Evolutionary conservation across 164 flowering plant species (phyloP), one percentile per base, ranked within the genome.

Genomic region (Vitis labrusca): DNA sequence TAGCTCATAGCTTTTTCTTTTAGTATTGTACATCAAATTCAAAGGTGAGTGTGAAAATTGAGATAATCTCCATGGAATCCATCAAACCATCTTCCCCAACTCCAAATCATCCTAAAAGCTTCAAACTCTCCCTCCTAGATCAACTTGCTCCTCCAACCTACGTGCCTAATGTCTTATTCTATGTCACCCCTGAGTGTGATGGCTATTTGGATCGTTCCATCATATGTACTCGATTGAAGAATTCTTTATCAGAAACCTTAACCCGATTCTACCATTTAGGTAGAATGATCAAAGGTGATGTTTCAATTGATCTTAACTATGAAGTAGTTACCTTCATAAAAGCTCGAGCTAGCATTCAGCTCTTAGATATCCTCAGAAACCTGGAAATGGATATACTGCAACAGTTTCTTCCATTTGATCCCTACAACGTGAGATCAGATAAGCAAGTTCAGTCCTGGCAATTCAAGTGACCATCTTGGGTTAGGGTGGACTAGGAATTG

Each of bases 181-280:
- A 70, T n/a, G 11, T 32, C 13, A 11, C 17, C 5, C 19, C 10
- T 47, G 7, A 47, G 10, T 15, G 12, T 19, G 13, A 11, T 65
- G 1, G 59, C 65, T 47, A 12, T 10, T 19, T 19, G 23, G 23
- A 19, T 19, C 23, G 1, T 19, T 29, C 61, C n/a, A 13, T n/a
- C 19, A 67, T 15, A 30, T 49, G 49, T 2, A 5, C 51, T 1
- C 56, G 6, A 0, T 71, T 80, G 1, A 75, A 72, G 64, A 8
- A 50, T 30, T 77, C 83, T 0, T 56, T 77, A 2, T 76, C 85
- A 3, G 14, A 68, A 16, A 50, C 68, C 17, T 29, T 84, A n/a
- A 50, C 68, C 2, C 57, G 37, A 2, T 82, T 73, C 51, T 80
- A 79, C 71, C 83, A 81, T 2, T 27, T 84, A 2, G 85, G 85